These are phyloP conservation scores for Boletus reticuloceps DNA, from an alignment of 768 basidiomycete genomes.

Conservation along the genomic window DNA sequence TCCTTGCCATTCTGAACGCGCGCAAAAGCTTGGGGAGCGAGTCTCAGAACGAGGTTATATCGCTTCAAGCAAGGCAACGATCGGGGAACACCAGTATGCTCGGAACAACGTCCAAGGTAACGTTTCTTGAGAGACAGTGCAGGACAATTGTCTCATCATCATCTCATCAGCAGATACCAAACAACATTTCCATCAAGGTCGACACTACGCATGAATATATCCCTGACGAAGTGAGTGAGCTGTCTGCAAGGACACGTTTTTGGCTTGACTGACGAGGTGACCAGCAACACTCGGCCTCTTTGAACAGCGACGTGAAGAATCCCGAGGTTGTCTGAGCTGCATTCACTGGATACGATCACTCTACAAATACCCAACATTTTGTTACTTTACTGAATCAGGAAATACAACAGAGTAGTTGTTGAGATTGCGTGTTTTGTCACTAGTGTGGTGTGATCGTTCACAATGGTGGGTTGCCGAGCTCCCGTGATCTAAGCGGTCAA, in stretches of 20 bases:
- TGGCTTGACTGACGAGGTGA: no score
- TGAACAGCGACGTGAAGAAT: no score
- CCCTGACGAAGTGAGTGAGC: conserved; percentile 38
- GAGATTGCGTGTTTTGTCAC: no score
- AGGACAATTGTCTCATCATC: not conserved
- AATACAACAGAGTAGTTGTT: no score
- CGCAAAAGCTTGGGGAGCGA: conserved; percentile 42
- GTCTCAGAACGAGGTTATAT: conserved; percentile 2
- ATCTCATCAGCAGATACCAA: conserved; percentile 25
- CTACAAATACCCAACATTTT: no score
- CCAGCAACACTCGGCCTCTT: no score
- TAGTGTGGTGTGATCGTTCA: no score
- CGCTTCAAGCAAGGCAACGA: conserved; percentile 5
- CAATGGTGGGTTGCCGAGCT: no score
- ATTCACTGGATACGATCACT: not conserved
- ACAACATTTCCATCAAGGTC: conserved; percentile 62
- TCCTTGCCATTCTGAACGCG: conserved; percentile 59
- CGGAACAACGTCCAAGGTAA: conserved; percentile 4
- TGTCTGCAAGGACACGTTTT: no score
- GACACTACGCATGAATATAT: conserved; percentile 56
- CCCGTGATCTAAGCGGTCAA: no score
- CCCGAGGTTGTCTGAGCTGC: conserved; percentile 2
- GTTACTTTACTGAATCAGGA: no score
- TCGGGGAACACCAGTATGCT: not conserved
- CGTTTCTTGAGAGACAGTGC: not conserved